phyloP scores from a whole-genome alignment of 306 rosid genomes.

The Quercus dentata region DNA sequence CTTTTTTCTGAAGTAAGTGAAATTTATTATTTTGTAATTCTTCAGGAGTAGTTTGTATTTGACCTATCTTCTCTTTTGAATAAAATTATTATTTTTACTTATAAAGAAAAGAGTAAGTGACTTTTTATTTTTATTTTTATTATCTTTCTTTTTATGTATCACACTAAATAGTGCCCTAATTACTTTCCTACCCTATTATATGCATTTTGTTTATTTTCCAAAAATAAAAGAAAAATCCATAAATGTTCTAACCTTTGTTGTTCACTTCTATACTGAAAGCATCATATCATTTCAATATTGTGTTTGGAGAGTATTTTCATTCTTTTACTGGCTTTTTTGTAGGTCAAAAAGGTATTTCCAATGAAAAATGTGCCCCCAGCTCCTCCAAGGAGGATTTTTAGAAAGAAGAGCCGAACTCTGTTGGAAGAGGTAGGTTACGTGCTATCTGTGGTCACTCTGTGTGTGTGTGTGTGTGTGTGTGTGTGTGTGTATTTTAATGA shows the following conservation, averaged over 20 bases:
- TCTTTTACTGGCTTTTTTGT: constrained; percentile 22
- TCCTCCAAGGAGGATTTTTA: constrained; percentile 73
- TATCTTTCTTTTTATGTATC: background rate
- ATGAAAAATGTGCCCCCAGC: constrained; percentile 62
- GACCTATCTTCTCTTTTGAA: too few relatives aligned
- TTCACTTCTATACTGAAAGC: background rate
- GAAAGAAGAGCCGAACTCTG: constrained; percentile 44
- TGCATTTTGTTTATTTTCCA: background rate
- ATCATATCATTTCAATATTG: background rate
- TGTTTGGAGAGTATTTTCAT: background rate
- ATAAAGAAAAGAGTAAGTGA: too few relatives aligned
- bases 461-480: too few relatives aligned
- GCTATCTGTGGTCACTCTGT: background rate
- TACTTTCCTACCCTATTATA: background rate
- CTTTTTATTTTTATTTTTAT: too few relatives aligned
- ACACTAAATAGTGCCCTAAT: background rate
- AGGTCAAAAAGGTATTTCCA: constrained; percentile 72
- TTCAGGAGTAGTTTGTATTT: too few relatives aligned
- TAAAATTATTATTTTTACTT: background rate
- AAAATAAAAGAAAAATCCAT: background rate
- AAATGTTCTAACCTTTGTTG: background rate
- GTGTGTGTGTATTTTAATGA: background rate
- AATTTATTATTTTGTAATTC: background rate
- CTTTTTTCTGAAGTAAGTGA: constrained; percentile 65
- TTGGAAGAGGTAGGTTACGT: constrained; percentile 66